These are phyloP conservation scores for Vanrija humicola DNA, from an alignment of 1,284 basidiomycete genomes.

Conservation along the genomic window DNA sequence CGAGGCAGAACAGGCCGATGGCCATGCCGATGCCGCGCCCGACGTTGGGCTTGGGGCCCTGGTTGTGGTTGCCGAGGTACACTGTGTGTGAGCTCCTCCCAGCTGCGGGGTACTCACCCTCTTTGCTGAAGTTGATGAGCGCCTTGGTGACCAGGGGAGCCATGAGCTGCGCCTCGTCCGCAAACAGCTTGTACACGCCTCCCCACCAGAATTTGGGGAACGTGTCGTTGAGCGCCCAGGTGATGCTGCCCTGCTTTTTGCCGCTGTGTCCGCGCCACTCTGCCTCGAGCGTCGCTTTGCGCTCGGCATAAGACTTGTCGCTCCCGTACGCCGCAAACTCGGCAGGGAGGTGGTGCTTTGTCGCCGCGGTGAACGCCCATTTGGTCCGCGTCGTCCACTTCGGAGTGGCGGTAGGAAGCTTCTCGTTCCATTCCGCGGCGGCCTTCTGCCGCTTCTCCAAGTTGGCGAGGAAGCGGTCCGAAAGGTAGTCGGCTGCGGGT, in stretches of 20 bases:
- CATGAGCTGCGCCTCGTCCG: conserved; percentile 58
- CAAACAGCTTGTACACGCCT: conserved; percentile 49
- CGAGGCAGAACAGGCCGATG: conserved; percentile 63
- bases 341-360: conserved; percentile 25
- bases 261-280: conserved; percentile 39
- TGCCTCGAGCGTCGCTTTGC: conserved; percentile 21
- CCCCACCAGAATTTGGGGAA: conserved; percentile 65
- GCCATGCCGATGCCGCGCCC: conserved; percentile 68
- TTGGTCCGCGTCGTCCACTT: conserved; percentile 50
- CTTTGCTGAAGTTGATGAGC: conserved; percentile 65
- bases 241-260: conserved; percentile 56
- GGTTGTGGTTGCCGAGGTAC: conserved; percentile 37
- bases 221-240: conserved; percentile 67
- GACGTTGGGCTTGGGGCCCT: conserved; percentile 51
- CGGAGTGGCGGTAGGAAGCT: conserved; percentile 34
- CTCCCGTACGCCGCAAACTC: conserved; percentile 10
- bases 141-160: conserved; percentile 63
- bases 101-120: conserved; percentile 45
- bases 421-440: conserved; percentile 40
- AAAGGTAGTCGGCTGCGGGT: conserved; percentile 54
- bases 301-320: conserved; percentile 2
- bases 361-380: conserved; percentile 53
- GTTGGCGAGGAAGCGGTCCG: conserved; percentile 45
- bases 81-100: conserved; percentile 23
- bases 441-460: conserved; percentile 27